Evolutionary conservation across 2,329 filamentous ascomycete genomes (phyloP).

Genomic region (Lojkania enalia): DNA sequence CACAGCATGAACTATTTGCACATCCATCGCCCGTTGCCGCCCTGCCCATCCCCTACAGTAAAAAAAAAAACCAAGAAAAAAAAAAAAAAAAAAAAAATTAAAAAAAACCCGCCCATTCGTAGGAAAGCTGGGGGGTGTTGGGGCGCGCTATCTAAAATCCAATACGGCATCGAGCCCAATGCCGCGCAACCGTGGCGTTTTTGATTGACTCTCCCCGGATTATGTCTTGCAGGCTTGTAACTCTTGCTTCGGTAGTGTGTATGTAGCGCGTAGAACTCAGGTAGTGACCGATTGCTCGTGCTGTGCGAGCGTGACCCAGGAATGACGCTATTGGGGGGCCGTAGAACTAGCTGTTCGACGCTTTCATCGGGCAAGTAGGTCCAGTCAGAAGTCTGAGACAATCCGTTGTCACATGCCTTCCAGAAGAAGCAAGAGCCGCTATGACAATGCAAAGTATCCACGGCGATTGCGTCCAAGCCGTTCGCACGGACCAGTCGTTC

Average conservation of each 20-base stretch:
- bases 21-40: too few species aligned
- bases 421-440: constrained; percentile 23
- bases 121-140: constrained; percentile 18
- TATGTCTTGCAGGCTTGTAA: constrained; percentile 24
- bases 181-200: constrained; percentile 42
- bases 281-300: constrained; percentile 38
- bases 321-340: constrained; percentile 18
- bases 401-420: constrained; percentile 25
- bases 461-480: constrained; percentile 28
- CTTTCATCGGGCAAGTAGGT: constrained; percentile 19
- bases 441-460: constrained; percentile 18
- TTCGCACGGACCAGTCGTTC: constrained; percentile 43
- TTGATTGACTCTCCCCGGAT: constrained; percentile 28
- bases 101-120: too few species aligned
- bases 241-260: constrained; percentile 23
- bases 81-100: too few species aligned
- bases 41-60: too few species aligned
- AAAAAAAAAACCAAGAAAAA: too few species aligned
- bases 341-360: constrained; percentile 12
- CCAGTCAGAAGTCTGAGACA: constrained; percentile 24
- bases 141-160: constrained; percentile 27
- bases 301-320: constrained; percentile 19
- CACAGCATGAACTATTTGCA: constrained; percentile 16
- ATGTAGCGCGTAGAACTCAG: too few species aligned
- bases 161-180: constrained; percentile 33